Evolutionary conservation across 2,329 filamentous ascomycete genomes (phyloP).

Genomic region (Dactylella cylindrospora): DNA sequence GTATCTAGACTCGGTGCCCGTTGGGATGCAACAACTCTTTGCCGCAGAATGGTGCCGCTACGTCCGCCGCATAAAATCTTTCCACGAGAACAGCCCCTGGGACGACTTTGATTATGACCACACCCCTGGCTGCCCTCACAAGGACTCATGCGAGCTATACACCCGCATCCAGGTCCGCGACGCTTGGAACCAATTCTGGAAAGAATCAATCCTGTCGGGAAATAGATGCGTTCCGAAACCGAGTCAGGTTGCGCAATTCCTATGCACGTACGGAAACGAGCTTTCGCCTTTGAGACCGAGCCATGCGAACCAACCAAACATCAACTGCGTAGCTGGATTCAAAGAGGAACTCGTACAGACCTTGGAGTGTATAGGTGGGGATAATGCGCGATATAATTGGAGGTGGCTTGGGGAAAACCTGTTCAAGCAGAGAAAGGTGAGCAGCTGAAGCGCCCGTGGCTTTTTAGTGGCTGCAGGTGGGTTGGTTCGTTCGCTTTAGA

Average conservation of each 20-base stretch:
- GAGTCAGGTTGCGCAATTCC: slow-evolving; percentile 40
- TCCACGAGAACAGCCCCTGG: slow-evolving; percentile 43
- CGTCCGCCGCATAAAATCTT: slow-evolving; percentile 40
- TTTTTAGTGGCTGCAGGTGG: no score
- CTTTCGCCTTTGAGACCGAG: neutral
- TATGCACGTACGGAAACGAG: slow-evolving; percentile 40
- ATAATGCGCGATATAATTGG: slow-evolving; percentile 42
- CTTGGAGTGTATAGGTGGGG: slow-evolving; percentile 41
- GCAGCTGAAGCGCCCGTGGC: no score
- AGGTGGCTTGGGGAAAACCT: slow-evolving; percentile 41
- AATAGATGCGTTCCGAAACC: slow-evolving; percentile 43
- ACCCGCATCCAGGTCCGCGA: slow-evolving; percentile 39
- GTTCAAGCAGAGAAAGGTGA: slow-evolving; percentile 40
- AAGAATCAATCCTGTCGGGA: slow-evolving; percentile 34
- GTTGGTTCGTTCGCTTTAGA: no score
- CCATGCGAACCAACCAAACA: slow-evolving; percentile 27
- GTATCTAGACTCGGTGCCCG: slow-evolving; percentile 38
- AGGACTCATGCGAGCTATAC: slow-evolving; percentile 34
- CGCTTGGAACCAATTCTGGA: slow-evolving; percentile 42
- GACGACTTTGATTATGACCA: slow-evolving; percentile 45
- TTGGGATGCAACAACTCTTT: slow-evolving; percentile 31
- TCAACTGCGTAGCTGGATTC: slow-evolving; percentile 38
- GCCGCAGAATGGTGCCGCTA: slow-evolving; percentile 39
- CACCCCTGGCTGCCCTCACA: slow-evolving; percentile 23
- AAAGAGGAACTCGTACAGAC: slow-evolving; percentile 41